phyloP scores from a whole-genome alignment of 1,284 basidiomycete genomes.

The Ganoderma meredithae region DNA sequence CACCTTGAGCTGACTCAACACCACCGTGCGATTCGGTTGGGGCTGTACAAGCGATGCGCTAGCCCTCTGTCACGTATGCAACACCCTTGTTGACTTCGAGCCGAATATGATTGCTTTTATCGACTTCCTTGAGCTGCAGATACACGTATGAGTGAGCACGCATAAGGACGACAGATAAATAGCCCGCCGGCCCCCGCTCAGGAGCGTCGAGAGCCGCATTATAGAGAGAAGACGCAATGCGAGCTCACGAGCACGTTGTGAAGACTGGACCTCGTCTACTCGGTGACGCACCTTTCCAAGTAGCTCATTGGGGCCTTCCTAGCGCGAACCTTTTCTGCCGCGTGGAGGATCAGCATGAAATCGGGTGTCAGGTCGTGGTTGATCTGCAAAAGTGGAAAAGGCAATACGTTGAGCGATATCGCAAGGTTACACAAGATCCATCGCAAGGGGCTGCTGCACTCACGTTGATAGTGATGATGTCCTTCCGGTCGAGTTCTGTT shows the following conservation, averaged over 20 bases:
- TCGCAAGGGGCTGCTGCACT: constrained; percentile 35
- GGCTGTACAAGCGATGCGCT: background rate
- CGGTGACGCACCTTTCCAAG: constrained; percentile 75
- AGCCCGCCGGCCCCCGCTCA: background rate
- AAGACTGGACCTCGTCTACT: constrained; percentile 77
- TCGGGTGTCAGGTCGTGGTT: constrained; percentile 83
- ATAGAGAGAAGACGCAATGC: constrained; percentile 54
- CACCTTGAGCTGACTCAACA: background rate
- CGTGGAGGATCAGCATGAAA: constrained; percentile 76
- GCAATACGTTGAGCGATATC: constrained; percentile 8
- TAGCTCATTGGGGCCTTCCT: constrained; percentile 76
- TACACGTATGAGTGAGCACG: too few relatives aligned
- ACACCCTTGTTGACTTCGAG: constrained; percentile 71
- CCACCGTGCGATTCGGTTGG: background rate
- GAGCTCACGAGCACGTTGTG: constrained; percentile 55
- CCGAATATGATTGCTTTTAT: constrained; percentile 62
- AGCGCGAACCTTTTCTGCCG: constrained; percentile 71
- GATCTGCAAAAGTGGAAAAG: constrained; percentile 49
- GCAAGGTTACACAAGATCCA: background rate
- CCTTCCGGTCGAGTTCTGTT: constrained; percentile 63
- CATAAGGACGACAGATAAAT: background rate
- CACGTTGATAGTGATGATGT: constrained; percentile 84
- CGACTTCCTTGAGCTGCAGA: constrained; percentile 72
- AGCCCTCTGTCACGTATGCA: constrained; percentile 33
- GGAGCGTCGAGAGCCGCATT: background rate